Evolutionary conservation across 2,329 filamentous ascomycete species (phyloP).

Genomic region (Parascedosporium putredinis): DNA sequence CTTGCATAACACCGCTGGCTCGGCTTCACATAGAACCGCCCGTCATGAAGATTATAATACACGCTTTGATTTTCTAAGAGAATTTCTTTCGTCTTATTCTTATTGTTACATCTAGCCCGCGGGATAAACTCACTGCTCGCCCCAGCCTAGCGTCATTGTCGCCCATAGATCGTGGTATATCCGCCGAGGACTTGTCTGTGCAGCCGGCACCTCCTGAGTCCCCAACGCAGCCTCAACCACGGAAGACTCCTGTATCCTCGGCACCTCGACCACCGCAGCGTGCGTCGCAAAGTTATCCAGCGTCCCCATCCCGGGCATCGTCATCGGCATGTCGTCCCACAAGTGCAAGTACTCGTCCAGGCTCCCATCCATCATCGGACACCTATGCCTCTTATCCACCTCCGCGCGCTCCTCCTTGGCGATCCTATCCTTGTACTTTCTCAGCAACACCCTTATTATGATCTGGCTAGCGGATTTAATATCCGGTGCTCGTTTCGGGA

Average conservation of each 20-base stretch:
- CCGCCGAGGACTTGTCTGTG: conserved; percentile 14
- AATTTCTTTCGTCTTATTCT: no score
- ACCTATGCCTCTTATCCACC: conserved; percentile 19
- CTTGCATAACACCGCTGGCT: no score
- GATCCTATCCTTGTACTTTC: conserved; percentile 33
- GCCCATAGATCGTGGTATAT: conserved; percentile 35
- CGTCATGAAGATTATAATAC: no score
- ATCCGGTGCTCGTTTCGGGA: conserved; percentile 22
- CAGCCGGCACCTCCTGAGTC: conserved; percentile 1
- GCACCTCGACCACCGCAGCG: background rate
- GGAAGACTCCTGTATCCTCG: no score
- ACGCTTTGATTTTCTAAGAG: no score
- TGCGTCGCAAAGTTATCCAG: background rate
- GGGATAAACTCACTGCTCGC: conserved; percentile 14
- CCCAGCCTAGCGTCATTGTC: conserved; percentile 37
- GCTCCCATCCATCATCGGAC: conserved; percentile 42
- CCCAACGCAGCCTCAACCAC: no score
- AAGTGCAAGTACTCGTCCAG: conserved; percentile 33
- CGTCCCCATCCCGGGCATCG: conserved; percentile 9
- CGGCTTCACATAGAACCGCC: no score
- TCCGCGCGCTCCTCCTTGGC: conserved; percentile 16
- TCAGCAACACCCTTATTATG: conserved; percentile 33
- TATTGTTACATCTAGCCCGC: no score
- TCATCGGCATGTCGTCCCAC: conserved; percentile 29
- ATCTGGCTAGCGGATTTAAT: conserved; percentile 33